Evolutionary conservation across 2,329 filamentous ascomycete genomes (phyloP).

Genomic region (Pseudocercospora pini-densiflorae): DNA sequence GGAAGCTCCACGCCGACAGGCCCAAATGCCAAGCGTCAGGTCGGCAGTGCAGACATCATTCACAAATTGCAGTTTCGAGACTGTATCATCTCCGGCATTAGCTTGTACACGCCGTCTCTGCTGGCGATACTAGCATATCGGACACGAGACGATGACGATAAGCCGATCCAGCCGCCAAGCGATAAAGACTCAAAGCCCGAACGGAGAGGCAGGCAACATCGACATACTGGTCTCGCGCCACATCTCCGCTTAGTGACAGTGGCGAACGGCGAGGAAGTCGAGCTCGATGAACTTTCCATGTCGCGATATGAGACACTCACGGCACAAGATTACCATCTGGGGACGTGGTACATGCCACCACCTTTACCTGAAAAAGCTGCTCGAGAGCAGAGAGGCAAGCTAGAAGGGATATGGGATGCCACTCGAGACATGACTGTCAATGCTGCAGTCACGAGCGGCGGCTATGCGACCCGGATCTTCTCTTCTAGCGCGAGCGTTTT

Average conservation of each 20-base stretch:
- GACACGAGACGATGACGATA: constrained; percentile 71
- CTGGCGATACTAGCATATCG: constrained; percentile 92
- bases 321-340: constrained; percentile 89
- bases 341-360: constrained; percentile 76
- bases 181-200: constrained; percentile 58
- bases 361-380: constrained; percentile 64
- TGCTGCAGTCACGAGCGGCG: constrained; percentile 53
- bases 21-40: constrained; percentile 71
- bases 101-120: constrained; percentile 90
- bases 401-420: constrained; percentile 91
- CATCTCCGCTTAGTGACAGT: constrained; percentile 92
- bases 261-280: constrained; percentile 77
- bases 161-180: constrained; percentile 47
- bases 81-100: constrained; percentile 96
- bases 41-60: constrained; percentile 84
- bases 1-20: constrained; percentile 67
- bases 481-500: constrained; percentile 80
- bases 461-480: constrained; percentile 86
- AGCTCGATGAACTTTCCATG: constrained; percentile 83
- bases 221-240: constrained; percentile 80
- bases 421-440: constrained; percentile 25
- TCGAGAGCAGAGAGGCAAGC: constrained; percentile 65
- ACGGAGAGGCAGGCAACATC: constrained; percentile 67
- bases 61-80: constrained; percentile 90
- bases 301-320: constrained; percentile 86